Evolutionary conservation across 768 basidiomycete genomes (phyloP).

Genomic region (Leccinum obscurum): DNA sequence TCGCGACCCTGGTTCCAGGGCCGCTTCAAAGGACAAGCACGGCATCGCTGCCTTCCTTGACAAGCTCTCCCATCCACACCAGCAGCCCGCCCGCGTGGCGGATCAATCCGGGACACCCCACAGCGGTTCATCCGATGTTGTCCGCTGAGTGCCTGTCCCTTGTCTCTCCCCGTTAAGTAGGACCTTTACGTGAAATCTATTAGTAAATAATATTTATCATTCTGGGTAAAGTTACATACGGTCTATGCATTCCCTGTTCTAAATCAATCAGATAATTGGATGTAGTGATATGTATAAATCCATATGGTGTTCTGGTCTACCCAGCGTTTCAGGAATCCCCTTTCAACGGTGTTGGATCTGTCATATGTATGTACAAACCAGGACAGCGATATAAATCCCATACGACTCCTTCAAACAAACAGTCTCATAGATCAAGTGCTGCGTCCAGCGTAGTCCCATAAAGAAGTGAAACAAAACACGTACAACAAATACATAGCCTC

Average conservation of each 20-base stretch:
- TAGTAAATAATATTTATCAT: neutral
- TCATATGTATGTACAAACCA: neutral
- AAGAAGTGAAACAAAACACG: slow-evolving; percentile 12
- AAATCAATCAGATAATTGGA: neutral
- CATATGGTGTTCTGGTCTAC: neutral
- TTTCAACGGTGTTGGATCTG: neutral
- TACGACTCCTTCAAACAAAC: neutral
- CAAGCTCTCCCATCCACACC: slow-evolving; percentile 28
- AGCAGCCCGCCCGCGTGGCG: slow-evolving; percentile 2
- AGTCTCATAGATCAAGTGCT: slow-evolving; percentile 2
- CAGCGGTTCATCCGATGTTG: neutral
- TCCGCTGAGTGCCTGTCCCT: neutral
- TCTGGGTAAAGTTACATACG: neutral
- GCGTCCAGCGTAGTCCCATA: slow-evolving; percentile 17
- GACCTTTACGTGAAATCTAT: neutral
- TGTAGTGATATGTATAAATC: neutral
- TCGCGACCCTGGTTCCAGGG: slow-evolving; percentile 28
- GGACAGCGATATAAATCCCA: neutral
- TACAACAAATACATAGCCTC: slow-evolving; percentile 2
- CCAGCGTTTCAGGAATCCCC: neutral
- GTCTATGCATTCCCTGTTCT: neutral
- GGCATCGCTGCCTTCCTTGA: slow-evolving; percentile 32
- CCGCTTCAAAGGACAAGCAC: slow-evolving; percentile 31
- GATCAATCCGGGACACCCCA: slow-evolving; percentile 3
- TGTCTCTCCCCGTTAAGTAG: neutral